Conservation (phyloP, 495 filamentous ascomycete species). For the Haplographium delicatum region DNA sequence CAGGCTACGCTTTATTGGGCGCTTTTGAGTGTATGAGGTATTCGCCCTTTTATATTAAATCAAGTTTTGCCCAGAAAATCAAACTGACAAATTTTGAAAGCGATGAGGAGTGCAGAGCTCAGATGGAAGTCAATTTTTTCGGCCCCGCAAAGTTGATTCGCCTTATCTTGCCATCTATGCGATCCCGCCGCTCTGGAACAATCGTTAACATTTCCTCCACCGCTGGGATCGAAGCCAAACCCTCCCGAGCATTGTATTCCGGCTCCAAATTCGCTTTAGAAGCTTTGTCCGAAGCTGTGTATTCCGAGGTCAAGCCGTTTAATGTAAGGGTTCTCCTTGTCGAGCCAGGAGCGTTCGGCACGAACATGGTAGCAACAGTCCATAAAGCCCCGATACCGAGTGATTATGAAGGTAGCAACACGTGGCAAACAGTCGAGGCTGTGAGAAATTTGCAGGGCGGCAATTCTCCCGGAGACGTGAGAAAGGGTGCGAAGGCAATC, state of each 20-base stretch:
- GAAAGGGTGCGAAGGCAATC: slow-evolving; percentile 41
- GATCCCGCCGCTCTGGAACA: slow-evolving; percentile 28
- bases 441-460: slow-evolving; percentile 21
- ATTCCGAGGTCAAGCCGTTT: slow-evolving; percentile 42
- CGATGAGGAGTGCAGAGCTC: slow-evolving; percentile 30
- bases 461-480: slow-evolving; percentile 41
- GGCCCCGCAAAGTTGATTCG: slow-evolving; percentile 43
- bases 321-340: slow-evolving; percentile 39
- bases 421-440: slow-evolving; percentile 18
- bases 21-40: slow-evolving; percentile 38
- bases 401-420: slow-evolving; percentile 25
- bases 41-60: slow-evolving; percentile 4
- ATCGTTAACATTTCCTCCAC: slow-evolving; percentile 42
- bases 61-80: too few relatives aligned
- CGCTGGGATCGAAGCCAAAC: slow-evolving; percentile 37
- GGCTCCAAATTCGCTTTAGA: slow-evolving; percentile 50
- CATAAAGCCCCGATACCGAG: too few relatives aligned
- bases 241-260: slow-evolving; percentile 42
- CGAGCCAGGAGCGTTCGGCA: slow-evolving; percentile 49
- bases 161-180: slow-evolving; percentile 44
- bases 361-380: too few relatives aligned
- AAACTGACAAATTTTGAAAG: too few relatives aligned
- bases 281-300: slow-evolving; percentile 39
- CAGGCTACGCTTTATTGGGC: slow-evolving; percentile 38
- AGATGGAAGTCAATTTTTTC: slow-evolving; percentile 45